These are phyloP conservation scores for Sicyos edulis DNA, from an alignment of 306 rosid genomes.

Conservation along the genomic window DNA sequence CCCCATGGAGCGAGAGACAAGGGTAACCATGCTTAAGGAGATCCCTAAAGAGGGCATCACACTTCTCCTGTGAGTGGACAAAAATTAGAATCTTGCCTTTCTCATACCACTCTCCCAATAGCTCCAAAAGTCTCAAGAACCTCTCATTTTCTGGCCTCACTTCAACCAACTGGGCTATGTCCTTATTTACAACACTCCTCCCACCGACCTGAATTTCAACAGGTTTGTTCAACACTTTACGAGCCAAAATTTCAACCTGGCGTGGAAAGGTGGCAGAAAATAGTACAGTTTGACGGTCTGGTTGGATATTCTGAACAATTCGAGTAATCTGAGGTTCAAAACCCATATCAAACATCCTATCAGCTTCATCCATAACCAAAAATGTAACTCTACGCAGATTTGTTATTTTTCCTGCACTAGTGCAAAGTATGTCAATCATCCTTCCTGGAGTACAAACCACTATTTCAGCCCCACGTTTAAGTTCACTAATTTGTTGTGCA, in stretches of 20 bases:
- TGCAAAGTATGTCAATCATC: slow-evolving; percentile 93
- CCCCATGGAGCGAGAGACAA: slow-evolving; percentile 83
- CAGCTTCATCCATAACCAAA: slow-evolving; percentile 96
- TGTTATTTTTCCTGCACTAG: slow-evolving; percentile 87
- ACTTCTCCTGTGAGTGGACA: slow-evolving; percentile 88
- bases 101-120: slow-evolving; percentile 90
- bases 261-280: slow-evolving; percentile 95
- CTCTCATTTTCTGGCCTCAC: slow-evolving; percentile 77
- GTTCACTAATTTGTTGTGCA: slow-evolving; percentile 95
- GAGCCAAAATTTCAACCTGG: slow-evolving; percentile 85
- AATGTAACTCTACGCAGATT: slow-evolving; percentile 86
- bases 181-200: slow-evolving; percentile 93
- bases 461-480: slow-evolving; percentile 93
- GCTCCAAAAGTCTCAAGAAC: slow-evolving; percentile 71
- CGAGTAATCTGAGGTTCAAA: slow-evolving; percentile 94
- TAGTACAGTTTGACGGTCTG: slow-evolving; percentile 84
- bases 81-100: slow-evolving; percentile 85
- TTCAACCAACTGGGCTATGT: slow-evolving; percentile 74
- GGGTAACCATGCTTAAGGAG: slow-evolving; percentile 72
- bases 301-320: slow-evolving; percentile 82
- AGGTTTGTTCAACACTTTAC: slow-evolving; percentile 72
- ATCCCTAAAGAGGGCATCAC: slow-evolving; percentile 82
- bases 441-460: slow-evolving; percentile 98
- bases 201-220: slow-evolving; percentile 94
- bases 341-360: slow-evolving; percentile 98